These are phyloP conservation scores for Knoxia roxburghii DNA, from an alignment of 257 asterid genomes.

Conservation along the genomic window DNA sequence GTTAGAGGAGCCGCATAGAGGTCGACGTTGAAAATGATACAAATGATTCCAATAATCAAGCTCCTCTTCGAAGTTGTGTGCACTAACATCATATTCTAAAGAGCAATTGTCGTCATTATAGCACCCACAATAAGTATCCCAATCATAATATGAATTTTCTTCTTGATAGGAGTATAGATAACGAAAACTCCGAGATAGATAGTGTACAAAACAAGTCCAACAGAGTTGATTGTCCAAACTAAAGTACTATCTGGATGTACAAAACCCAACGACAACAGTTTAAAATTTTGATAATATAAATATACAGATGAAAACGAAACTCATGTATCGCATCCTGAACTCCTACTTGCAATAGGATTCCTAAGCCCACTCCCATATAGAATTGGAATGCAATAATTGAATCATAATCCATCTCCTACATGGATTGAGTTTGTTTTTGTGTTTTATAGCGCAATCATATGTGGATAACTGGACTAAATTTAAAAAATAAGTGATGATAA, in stretches of 20 bases:
- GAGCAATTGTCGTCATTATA: too few species aligned
- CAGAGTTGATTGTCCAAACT: neutral
- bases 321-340: too few species aligned
- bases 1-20: neutral
- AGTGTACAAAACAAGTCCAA: neutral
- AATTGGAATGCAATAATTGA: too few species aligned
- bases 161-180: neutral
- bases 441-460: too few species aligned
- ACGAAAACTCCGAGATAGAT: neutral
- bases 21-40: neutral
- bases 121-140: neutral
- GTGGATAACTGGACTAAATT: too few species aligned
- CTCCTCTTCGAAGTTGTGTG: neutral
- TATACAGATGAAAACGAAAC: neutral
- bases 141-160: fast-evolving
- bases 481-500: too few species aligned
- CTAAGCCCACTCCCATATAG: too few species aligned
- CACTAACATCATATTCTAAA: too few species aligned
- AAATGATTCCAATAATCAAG: neutral
- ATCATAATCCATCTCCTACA: too few species aligned
- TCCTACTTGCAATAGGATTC: too few species aligned
- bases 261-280: neutral
- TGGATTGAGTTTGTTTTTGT: too few species aligned
- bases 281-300: neutral
- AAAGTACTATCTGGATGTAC: constrained; percentile 2